Evolutionary conservation across 305 asterid species (phyloP), one percentile per base, ranked within the genome.

Genomic region (Euphrasia arctica): DNA sequence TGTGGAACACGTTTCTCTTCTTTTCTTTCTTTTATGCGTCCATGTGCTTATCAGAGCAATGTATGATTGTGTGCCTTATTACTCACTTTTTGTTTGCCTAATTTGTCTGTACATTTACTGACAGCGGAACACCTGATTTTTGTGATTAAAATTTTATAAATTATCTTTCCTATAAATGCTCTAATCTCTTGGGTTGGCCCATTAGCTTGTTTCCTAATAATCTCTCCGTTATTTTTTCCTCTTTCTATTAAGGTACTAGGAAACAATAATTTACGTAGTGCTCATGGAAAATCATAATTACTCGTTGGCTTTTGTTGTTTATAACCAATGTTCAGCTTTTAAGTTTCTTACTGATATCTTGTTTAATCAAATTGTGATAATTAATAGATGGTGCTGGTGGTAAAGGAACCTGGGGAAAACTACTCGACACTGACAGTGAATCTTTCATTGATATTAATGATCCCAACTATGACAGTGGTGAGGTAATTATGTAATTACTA

Each of bases 341-440:
- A 48, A n/a, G 22, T 48, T 1, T 13, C 18, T 12, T 12, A n/a
- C 22, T 12, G 15, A 48, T 48, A 11, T 48, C 0, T 22, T 52
- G 57, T 52, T 22, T 52, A 52, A 18, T 52, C 57, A 6, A 4
- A 9, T 22, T 6, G 57, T 47, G 18, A 47, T 45, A 39, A 39
- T 39, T 8, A 45, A 77, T 77, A 88, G 96, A 88, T 79, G 96
- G 96, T 54, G 96, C 85, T 62, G 96, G 96, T 56, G 96, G 96
- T 39, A 88, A 88, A 82, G 96, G 96, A 59, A 84, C 95, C 41
- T 88, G 96, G 96, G 96, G 96, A 54, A 88, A 81, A 60, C 75
- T 86, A 61, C 83, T 88, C 29, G 96, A 86, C 70, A 84, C 87
- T 63, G 85, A 70, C 69, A 91, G 83, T 29, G 91, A 74, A 28